Evolutionary conservation across 2,329 filamentous ascomycete genomes (phyloP).

Genomic region (Tolypocladium cylindrosporum): DNA sequence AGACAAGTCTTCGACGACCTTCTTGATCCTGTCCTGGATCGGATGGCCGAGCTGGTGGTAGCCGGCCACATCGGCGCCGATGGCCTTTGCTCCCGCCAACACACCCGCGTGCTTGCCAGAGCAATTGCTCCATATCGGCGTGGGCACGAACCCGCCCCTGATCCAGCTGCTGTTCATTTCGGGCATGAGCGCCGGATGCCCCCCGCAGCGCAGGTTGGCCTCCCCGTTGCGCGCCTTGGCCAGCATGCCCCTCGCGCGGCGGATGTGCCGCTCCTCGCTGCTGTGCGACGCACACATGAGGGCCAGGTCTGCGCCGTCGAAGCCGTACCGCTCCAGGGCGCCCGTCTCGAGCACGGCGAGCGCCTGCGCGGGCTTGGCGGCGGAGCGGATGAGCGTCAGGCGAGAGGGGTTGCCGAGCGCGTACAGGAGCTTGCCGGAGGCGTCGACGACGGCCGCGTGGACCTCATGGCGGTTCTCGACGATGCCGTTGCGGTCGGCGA

Average conservation of each 20-base stretch:
- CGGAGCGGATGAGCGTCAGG: slow-evolving; percentile 31
- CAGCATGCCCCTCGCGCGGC: slow-evolving; percentile 27
- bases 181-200: slow-evolving; percentile 25
- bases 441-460: slow-evolving; percentile 30
- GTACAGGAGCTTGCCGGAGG: slow-evolving; percentile 25
- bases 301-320: slow-evolving; percentile 31
- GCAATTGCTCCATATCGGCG: slow-evolving; percentile 32
- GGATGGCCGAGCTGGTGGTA: slow-evolving; percentile 27
- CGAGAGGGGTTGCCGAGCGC: slow-evolving; percentile 28
- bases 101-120: slow-evolving; percentile 39
- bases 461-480: slow-evolving; percentile 33
- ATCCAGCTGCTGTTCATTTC: slow-evolving; percentile 28
- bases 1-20: slow-evolving; percentile 24
- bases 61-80: slow-evolving; percentile 18
- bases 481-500: slow-evolving; percentile 26
- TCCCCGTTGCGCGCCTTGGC: slow-evolving; percentile 21
- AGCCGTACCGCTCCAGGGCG: slow-evolving; percentile 21
- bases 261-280: slow-evolving; percentile 29
- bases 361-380: slow-evolving; percentile 35
- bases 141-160: slow-evolving; percentile 24
- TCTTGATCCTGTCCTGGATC: slow-evolving; percentile 27
- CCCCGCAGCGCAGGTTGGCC: slow-evolving; percentile 29
- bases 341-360: slow-evolving; percentile 33
- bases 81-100: slow-evolving; percentile 28
- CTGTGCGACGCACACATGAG: slow-evolving; percentile 38